Conservation (phyloP, 176 grass and related monocot species). For the Oryza glumipatula region DNA sequence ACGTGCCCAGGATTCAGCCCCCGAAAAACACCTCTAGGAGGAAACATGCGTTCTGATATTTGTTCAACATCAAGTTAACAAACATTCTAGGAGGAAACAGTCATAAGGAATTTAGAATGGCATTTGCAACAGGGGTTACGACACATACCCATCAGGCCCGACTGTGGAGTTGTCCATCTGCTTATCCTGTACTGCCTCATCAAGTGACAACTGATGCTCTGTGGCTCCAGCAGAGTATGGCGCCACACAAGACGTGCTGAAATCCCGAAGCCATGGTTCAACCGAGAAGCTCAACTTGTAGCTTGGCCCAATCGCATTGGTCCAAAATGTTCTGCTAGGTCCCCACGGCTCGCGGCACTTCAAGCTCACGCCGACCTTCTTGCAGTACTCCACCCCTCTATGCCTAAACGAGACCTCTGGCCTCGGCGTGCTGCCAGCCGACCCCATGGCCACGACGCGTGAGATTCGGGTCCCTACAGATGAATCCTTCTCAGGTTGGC, state of each 20-base stretch:
- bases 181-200: slow-evolving; percentile 56
- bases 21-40: background rate
- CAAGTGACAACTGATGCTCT: slow-evolving; percentile 68
- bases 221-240: slow-evolving; percentile 70
- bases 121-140: slow-evolving; percentile 8
- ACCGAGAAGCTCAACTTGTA: slow-evolving; percentile 54
- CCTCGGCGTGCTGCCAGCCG: slow-evolving; percentile 6
- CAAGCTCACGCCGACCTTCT: slow-evolving; percentile 54
- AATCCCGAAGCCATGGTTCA: slow-evolving; percentile 48
- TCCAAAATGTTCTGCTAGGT: slow-evolving; percentile 56
- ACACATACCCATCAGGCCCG: slow-evolving; percentile 68
- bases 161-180: slow-evolving; percentile 54
- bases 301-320: slow-evolving; percentile 22
- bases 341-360: slow-evolving; percentile 51
- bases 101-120: background rate
- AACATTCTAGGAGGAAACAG: background rate
- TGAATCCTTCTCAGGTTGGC: slow-evolving; percentile 41
- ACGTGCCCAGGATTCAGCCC: background rate
- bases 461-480: slow-evolving; percentile 6
- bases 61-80: background rate
- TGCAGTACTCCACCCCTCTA: slow-evolving; percentile 58
- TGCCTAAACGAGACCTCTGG: slow-evolving; percentile 59
- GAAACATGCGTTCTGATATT: background rate
- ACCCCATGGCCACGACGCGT: slow-evolving; percentile 15
- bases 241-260: slow-evolving; percentile 45